Conservation (phyloP, 768 basidiomycete species). For the Coprinellus micaceus region DNA sequence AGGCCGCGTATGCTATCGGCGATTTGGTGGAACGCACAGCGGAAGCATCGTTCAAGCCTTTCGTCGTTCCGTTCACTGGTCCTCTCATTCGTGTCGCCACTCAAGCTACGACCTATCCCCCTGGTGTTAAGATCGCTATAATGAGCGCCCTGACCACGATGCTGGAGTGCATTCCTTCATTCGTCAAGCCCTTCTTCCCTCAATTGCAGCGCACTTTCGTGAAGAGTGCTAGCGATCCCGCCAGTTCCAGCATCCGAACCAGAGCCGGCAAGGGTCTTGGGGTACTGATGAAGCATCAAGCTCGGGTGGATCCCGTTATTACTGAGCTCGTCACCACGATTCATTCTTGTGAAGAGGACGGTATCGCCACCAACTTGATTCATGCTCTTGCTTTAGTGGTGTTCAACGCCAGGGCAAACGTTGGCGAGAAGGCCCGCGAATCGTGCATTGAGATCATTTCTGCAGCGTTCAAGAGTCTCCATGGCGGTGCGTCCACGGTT, state of each 20-base stretch:
- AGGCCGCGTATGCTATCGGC: slow-evolving; percentile 94
- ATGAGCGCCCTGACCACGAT: slow-evolving; percentile 81
- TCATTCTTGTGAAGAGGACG: slow-evolving; percentile 51
- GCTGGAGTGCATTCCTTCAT: slow-evolving; percentile 78
- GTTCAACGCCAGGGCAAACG: slow-evolving; percentile 62
- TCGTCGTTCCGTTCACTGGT: slow-evolving; percentile 92
- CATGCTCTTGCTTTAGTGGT: slow-evolving; percentile 76
- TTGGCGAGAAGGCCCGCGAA: slow-evolving; percentile 74
- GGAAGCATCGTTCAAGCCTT: slow-evolving; percentile 84
- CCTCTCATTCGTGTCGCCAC: slow-evolving; percentile 94
- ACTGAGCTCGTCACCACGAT: slow-evolving; percentile 75
- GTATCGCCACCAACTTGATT: slow-evolving; percentile 72
- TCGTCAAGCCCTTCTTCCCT: slow-evolving; percentile 98
- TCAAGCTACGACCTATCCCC: slow-evolving; percentile 84
- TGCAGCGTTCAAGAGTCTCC: slow-evolving; percentile 73
- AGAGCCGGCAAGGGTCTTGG: slow-evolving; percentile 85
- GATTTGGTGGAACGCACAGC: slow-evolving; percentile 88
- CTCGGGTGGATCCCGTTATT: slow-evolving; percentile 90
- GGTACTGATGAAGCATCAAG: slow-evolving; percentile 84
- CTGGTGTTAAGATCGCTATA: slow-evolving; percentile 90
- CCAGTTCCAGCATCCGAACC: slow-evolving; percentile 73
- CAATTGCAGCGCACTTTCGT: slow-evolving; percentile 95
- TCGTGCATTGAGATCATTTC: slow-evolving; percentile 69
- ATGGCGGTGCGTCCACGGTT: slow-evolving; percentile 62
- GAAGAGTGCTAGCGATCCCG: slow-evolving; percentile 81